Percentiles rank a stretch among this genome's conserved stretches.
Evolutionary conservation across 495 filamentous ascomycete genomes (phyloP).

Genomic region (Umbilicaria muhlenbergii): DNA sequence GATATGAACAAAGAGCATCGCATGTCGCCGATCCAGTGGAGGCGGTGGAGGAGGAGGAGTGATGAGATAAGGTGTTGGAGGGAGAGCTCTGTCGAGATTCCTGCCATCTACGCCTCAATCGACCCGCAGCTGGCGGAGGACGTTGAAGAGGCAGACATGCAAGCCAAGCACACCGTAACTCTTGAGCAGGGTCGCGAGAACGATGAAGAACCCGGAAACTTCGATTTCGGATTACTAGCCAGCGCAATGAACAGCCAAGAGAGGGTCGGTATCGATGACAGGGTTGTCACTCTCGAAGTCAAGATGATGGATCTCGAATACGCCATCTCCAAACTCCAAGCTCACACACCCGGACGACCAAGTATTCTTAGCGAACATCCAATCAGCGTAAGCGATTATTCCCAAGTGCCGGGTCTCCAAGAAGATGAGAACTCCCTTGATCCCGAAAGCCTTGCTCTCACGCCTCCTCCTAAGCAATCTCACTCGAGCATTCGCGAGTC

Average conservation of each 20-base stretch:
- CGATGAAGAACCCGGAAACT: conserved; percentile 18
- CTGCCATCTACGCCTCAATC: conserved; percentile 1
- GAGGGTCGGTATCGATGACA: conserved; percentile 31
- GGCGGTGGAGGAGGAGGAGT: conserved; percentile 18
- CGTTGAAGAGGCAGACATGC: not conserved
- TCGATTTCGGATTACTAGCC: conserved; percentile 27
- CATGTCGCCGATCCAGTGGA: conserved; percentile 23
- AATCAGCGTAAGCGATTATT: too few species aligned
- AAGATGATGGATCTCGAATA: conserved; percentile 41
- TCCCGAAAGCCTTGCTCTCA: too few species aligned
- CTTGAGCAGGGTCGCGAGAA: conserved; percentile 16
- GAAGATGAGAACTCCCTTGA: too few species aligned
- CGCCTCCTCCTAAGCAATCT: too few species aligned
- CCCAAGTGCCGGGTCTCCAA: too few species aligned
- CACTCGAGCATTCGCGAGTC: too few species aligned
- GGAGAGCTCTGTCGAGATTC: conserved; percentile 13
- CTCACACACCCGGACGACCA: conserved; percentile 1
- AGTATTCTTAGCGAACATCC: too few species aligned
- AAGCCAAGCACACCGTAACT: not conserved
- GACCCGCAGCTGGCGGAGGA: not conserved
- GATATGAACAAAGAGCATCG: conserved; percentile 14
- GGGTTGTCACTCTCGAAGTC: conserved; percentile 35
- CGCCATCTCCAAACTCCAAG: conserved; percentile 36
- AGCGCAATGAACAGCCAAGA: conserved; percentile 31
- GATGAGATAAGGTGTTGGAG: conserved; percentile 18